Evolutionary conservation across 164 flowering plant species (phyloP), one percentile per base, ranked within the genome.

Genomic region (Vitis cinerea): DNA sequence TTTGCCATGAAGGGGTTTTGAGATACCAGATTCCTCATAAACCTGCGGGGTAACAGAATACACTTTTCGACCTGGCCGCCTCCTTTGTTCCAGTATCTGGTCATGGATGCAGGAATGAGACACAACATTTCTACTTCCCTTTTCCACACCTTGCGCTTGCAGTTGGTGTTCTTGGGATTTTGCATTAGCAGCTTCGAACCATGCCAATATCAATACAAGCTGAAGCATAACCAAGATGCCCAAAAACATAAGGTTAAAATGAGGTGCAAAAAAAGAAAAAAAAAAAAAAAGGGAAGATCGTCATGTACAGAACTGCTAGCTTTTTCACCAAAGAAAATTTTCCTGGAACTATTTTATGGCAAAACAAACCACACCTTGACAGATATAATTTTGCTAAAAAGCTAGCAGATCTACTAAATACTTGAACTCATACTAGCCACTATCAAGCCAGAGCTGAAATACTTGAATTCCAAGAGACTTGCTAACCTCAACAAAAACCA

Each of bases 71-170:
- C 98, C 98, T 57, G 97, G 97, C 66, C 90, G 86, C 69, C 82
- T 85, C 72, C 95, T 88, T 74, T 92, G 92, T 82, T 91, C 90
- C 67, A 96, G 83, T 72, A 96, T 86, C 74, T 92, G 97, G 75
- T 92, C 99, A 81, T 96, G 99, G 61, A 96, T 96, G 73, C 99
- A 96, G 66, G 99, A 91, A 84, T 96, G 99, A 23, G 97, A 85
- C 44, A 75, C 70, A 31, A 84, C 74, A 17, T 81, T 81, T 19
- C 80, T 77, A 59, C 71, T 71, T n/a, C 67, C 83, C 72, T 71
- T 72, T 72, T 77, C 87, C 13, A 48, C 47, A 63, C 75, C 75
- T 73, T 75, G 72, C 79, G 74, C 67, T 31, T 74, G 83, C 51
- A 75, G 63, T 10, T 67, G 70, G 56, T 70, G 62, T 37, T 81